Evolutionary conservation across 306 rosid species (phyloP).

Genomic region (Cicer chorassanicum): DNA sequence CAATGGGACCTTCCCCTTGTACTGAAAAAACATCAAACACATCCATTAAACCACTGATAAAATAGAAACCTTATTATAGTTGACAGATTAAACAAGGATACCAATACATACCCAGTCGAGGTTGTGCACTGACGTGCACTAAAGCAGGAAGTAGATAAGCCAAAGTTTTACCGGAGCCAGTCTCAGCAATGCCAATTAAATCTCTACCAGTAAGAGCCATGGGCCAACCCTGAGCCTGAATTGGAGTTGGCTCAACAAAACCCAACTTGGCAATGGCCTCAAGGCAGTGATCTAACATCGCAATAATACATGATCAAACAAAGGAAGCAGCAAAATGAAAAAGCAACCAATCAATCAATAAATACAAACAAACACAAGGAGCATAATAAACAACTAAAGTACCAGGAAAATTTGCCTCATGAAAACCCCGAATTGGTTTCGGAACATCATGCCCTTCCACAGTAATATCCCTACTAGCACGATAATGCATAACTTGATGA

Average conservation of each 20-base stretch:
- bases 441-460: conserved; percentile 91
- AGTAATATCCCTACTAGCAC: conserved; percentile 71
- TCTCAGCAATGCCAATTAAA: conserved; percentile 95
- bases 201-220: conserved; percentile 98
- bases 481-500: conserved; percentile 63
- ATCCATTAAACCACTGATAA: conserved; percentile 28
- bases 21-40: conserved; percentile 53
- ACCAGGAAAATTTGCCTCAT: conserved; percentile 90
- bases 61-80: neutral
- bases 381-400: conserved; percentile 33
- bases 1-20: conserved; percentile 89
- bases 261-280: conserved; percentile 89
- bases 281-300: conserved; percentile 72
- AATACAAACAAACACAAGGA: conserved; percentile 18
- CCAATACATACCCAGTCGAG: conserved; percentile 69
- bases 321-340: neutral
- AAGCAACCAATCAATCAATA: conserved; percentile 37
- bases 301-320: conserved; percentile 39
- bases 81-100: neutral
- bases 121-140: conserved; percentile 93
- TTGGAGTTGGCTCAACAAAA: conserved; percentile 93
- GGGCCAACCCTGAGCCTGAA: conserved; percentile 99
- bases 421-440: conserved; percentile 69
- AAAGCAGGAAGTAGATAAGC: conserved; percentile 87
- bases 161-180: conserved; percentile 97